phyloP scores from a whole-genome alignment of 495 filamentous ascomycete species.

The Chaetomium tenue region DNA sequence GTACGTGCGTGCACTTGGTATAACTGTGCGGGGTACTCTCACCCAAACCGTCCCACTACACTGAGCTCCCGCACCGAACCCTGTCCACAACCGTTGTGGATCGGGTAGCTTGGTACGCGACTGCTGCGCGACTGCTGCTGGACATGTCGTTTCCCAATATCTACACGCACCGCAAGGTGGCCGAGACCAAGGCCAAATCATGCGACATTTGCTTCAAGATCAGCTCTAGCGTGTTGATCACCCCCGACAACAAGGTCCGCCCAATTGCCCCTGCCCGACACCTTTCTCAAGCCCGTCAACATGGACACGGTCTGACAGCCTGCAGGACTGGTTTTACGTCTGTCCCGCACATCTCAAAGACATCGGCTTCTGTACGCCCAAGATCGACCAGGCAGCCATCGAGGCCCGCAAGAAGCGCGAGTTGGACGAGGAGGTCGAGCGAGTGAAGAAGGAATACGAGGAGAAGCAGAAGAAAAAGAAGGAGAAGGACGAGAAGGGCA shows the following conservation, averaged over 20 bases:
- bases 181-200: constrained; percentile 74
- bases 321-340: constrained; percentile 90
- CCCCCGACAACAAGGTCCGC: constrained; percentile 79
- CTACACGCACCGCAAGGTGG: constrained; percentile 85
- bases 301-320: constrained; percentile 23
- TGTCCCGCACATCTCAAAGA: constrained; percentile 85
- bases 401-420: constrained; percentile 68
- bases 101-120: neutral
- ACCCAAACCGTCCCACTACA: neutral
- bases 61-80: neutral
- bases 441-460: constrained; percentile 76
- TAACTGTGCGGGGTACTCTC: no score
- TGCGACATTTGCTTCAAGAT: constrained; percentile 92
- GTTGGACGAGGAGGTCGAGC: constrained; percentile 67
- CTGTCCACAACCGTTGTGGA: neutral
- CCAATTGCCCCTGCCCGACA: neutral
- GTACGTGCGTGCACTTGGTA: no score
- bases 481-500: constrained; percentile 46
- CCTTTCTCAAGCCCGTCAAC: neutral
- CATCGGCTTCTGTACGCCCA: constrained; percentile 72
- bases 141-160: constrained; percentile 66
- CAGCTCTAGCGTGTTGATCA: constrained; percentile 81
- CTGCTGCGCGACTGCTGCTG: neutral
- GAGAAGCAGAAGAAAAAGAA: constrained; percentile 63
- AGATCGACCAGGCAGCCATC: constrained; percentile 71